Conservation (phyloP, 148 eudicot genomes). For the Cornus florida region DNA sequence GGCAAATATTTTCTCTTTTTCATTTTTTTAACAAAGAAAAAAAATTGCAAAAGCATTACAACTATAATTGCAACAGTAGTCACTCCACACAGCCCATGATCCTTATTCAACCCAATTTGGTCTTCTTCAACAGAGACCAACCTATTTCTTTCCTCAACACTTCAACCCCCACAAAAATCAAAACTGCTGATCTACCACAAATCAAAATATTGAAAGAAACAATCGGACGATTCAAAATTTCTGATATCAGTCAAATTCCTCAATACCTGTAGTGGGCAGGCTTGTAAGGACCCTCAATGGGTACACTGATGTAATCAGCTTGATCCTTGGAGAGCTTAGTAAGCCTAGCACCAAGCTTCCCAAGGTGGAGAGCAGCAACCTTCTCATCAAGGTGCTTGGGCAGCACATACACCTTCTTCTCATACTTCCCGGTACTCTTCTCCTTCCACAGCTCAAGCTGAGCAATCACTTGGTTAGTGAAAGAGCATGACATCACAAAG, state of each 20-base stretch:
- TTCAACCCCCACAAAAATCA: neutral
- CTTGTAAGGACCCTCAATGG: conserved; percentile 95
- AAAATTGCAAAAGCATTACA: neutral
- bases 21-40: too few relatives aligned
- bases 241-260: conserved; percentile 13
- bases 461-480: conserved; percentile 96
- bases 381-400: conserved; percentile 99
- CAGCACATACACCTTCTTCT: conserved; percentile 92
- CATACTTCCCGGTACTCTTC: conserved; percentile 68
- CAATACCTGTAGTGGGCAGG: conserved; percentile 91
- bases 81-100: neutral
- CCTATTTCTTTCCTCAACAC: neutral
- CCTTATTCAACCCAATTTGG: neutral
- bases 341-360: conserved; percentile 89
- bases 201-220: neutral
- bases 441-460: conserved; percentile 98
- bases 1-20: too few relatives aligned
- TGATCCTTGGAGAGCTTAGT: conserved; percentile 90
- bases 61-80: neutral
- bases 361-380: conserved; percentile 92
- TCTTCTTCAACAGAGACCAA: too few relatives aligned
- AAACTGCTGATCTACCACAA: neutral
- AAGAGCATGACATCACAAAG: conserved; percentile 97
- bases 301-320: conserved; percentile 83
- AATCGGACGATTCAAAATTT: neutral